Base-by-base conservation (phyloP, 345 rosid species). In the Viola odorata region DNA sequence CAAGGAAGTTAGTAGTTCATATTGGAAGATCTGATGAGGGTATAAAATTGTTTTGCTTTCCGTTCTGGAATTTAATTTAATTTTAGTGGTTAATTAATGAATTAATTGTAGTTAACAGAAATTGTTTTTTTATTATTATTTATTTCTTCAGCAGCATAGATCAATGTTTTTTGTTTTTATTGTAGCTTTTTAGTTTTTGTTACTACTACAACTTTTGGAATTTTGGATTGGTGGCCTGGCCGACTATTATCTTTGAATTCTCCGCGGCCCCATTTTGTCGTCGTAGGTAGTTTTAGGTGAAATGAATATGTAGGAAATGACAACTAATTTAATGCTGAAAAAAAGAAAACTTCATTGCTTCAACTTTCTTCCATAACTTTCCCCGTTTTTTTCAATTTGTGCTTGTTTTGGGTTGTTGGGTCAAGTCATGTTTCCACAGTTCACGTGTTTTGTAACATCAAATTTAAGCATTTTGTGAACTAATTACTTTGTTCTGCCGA, bases 311-410 rank as follows among this genome's bases (percentile, higher is more conserved):
- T 10, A 36, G 54, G 3, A 2, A 36, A 56, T 69, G 32, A 45
- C 53, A 37, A 45, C 59, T 59, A 65, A 64, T 59, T 70, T 38
- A 64, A 58, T 70, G 69, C 69, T 47, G 13, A 40, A 60, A 23
- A 23, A 23, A 23, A 23, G 32, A 23, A 23, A 47, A 39, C 13
- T 41, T 45, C 50, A 64, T 70, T 51, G 53, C 54, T 63, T 57
- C 6, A 50, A 41, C 63, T 38, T 36, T 23, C 32, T 23, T 59
- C 38, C 64, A 16, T 59, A 17, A 23, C 63, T 39, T 58, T 6
- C 53, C 15, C 45, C 2, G 38, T 8, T 56, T 56, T 13, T 36
- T 42, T 58, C 36, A 8, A 3, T 62, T 5, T 53, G 13, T 49
- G 44, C 12, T 54, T 41, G 38, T n/a, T 42, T 49, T 39, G 13